Percentiles rank a stretch among this genome's conserved stretches.
Conservation (phyloP, 257 asterid species). For the Solanum corneliomulleri region DNA sequence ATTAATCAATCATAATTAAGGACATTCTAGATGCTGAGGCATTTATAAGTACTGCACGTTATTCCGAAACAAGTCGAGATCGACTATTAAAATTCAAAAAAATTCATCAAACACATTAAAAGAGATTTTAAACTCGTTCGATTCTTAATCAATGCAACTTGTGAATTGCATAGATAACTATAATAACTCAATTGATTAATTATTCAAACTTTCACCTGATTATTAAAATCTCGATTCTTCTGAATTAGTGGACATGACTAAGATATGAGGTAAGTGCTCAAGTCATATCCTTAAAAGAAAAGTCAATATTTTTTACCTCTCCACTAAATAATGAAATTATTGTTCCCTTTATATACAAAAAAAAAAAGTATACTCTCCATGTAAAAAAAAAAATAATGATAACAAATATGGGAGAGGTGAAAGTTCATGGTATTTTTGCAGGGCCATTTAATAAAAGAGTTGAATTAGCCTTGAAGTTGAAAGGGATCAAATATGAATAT, state of each 20-base stretch:
- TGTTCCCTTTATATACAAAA: neutral
- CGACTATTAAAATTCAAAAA: neutral
- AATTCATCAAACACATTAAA: accelerated
- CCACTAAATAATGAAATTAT: neutral
- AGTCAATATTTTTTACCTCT: neutral
- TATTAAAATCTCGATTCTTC: too few relatives aligned
- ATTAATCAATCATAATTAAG: neutral
- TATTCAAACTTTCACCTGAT: neutral
- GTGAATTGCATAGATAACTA: neutral
- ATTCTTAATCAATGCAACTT: neutral
- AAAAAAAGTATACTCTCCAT: neutral
- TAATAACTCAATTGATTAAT: too few relatives aligned
- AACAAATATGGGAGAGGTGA: neutral
- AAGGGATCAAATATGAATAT: neutral
- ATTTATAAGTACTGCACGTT: neutral
- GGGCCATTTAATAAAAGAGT: neutral
- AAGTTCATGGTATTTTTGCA: neutral
- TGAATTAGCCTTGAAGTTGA: neutral
- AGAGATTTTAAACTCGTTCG: neutral
- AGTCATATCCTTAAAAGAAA: neutral
- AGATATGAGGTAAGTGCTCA: neutral
- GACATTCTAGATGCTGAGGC: neutral
- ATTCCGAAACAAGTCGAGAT: neutral
- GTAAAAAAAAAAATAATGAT: neutral
- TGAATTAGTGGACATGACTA: neutral